phyloP scores from a whole-genome alignment of 2,329 filamentous ascomycete genomes.

The Botrytis fabae region DNA sequence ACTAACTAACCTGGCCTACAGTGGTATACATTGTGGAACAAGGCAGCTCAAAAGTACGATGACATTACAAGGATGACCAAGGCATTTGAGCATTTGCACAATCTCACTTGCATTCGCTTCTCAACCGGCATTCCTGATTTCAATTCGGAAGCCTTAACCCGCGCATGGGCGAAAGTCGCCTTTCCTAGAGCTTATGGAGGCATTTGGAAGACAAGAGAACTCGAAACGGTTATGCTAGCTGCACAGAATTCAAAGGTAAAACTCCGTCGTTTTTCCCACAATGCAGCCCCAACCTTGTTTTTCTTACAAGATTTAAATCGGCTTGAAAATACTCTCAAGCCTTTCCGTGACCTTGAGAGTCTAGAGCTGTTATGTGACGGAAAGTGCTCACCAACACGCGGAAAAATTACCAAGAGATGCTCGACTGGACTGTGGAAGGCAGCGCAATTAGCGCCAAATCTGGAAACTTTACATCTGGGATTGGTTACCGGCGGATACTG shows the following conservation, averaged over 20 bases:
- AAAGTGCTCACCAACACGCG: background rate
- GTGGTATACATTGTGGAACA: background rate
- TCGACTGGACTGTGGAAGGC: background rate
- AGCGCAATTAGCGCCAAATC: background rate
- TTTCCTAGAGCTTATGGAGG: background rate
- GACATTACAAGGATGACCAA: background rate
- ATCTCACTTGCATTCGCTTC: background rate
- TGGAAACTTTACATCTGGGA: background rate
- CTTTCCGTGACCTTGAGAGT: background rate
- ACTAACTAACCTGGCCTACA: background rate
- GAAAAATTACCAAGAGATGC: background rate
- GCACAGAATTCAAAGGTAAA: background rate
- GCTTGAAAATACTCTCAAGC: background rate
- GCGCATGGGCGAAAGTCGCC: background rate
- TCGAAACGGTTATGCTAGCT: background rate
- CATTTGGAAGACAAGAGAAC: background rate
- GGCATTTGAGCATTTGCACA: background rate
- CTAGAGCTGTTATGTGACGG: background rate
- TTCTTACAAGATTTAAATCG: background rate
- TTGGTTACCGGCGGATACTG: background rate
- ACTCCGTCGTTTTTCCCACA: background rate
- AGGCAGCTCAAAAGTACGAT: background rate
- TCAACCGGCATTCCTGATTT: background rate
- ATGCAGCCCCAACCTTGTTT: background rate
- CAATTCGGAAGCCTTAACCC: background rate